Base-by-base conservation (phyloP, 768 basidiomycete genomes). In the Pleurotus sapidus region DNA sequence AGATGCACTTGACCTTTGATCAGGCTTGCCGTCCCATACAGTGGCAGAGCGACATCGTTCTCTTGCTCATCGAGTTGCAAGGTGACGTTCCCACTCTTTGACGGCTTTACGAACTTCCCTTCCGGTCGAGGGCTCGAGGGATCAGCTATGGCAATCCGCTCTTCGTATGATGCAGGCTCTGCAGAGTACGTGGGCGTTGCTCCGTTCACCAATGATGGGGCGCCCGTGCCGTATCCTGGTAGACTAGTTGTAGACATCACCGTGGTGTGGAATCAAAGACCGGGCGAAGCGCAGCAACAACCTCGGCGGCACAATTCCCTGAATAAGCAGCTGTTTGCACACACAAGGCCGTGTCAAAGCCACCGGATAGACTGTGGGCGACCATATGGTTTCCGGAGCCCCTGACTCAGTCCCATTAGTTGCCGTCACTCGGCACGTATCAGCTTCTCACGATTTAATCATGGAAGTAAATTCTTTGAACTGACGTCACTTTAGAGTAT, bases 1-100 rank as follows among this genome's bases (percentile, higher is more conserved):
- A 89, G 64, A 18, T 84, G 81, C 12, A 90, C 71, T 1, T 65
- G 68, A 3, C 89, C 89, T 61, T 82, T 79, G 15, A 89, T 77
- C 20, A 68, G 64, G 2, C 77, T 77, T 6, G 75, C 78, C 34
- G 70, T 61, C 3, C 83, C 83, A 65, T 89, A 89, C 9, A 80
- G 74, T 2, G 89, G 89, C n/a, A 86, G 63, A 5, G 67, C 64
- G 5, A 68, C 70, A 27, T 77, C 76, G 39, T 78, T 73, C 50
- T 84, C 77, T 65, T 88, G 87, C 9, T 75, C 79, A n/a, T 60
- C 68, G 46, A 90, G 68, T 20, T 78, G 76, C 37, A 91, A 73
- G 54, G 72, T 75, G 27, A 80, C 70, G 34, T 75, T 77, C 4
- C 85, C 82, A 49, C 72, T 76, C 65, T 77, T 85, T 2, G 84